Evolutionary conservation across 352 stramenopile species (phyloP).

Genomic region (Pythium folliculosum): DNA sequence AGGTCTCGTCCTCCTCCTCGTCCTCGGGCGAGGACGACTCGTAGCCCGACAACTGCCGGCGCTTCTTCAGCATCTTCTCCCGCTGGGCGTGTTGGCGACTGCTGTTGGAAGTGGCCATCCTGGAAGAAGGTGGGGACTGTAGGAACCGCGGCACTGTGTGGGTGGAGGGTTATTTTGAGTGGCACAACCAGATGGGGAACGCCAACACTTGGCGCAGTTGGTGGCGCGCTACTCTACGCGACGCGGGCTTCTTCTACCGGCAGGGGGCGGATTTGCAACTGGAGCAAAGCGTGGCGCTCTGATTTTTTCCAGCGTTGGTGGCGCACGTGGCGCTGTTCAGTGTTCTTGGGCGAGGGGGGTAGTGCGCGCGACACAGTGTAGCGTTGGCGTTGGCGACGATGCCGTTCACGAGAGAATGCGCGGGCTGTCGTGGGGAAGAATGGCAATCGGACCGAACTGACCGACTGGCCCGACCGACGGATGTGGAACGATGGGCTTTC

Average conservation of each 20-base stretch:
- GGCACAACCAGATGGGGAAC: conserved; percentile 5
- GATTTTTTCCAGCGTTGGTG: not conserved
- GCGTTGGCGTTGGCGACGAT: not conserved
- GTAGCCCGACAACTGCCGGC: conserved; percentile 38
- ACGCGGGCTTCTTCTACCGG: not conserved
- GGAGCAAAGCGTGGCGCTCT: not conserved
- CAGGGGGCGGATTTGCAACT: not conserved
- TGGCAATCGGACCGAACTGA: not conserved
- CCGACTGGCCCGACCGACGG: not conserved
- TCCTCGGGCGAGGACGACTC: conserved; percentile 33
- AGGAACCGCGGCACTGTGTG: not conserved
- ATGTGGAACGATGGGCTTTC: not conserved
- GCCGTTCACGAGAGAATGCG: not conserved
- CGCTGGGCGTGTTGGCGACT: conserved; percentile 18
- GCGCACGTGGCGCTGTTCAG: not conserved
- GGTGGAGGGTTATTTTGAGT: not conserved
- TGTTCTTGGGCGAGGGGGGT: not conserved
- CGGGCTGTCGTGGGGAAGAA: not conserved
- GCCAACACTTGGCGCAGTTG: conserved; percentile 2
- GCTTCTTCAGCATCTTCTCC: conserved; percentile 47
- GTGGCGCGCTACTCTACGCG: not conserved
- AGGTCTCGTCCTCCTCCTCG: conserved; percentile 80
- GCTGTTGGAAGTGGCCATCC: conserved; percentile 10
- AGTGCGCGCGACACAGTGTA: not conserved
- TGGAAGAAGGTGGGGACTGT: not conserved